Evolutionary conservation across 2,329 filamentous ascomycete species (phyloP), one percentile per base, ranked within the genome.

Genomic region (Paecilomyces sp.): DNA sequence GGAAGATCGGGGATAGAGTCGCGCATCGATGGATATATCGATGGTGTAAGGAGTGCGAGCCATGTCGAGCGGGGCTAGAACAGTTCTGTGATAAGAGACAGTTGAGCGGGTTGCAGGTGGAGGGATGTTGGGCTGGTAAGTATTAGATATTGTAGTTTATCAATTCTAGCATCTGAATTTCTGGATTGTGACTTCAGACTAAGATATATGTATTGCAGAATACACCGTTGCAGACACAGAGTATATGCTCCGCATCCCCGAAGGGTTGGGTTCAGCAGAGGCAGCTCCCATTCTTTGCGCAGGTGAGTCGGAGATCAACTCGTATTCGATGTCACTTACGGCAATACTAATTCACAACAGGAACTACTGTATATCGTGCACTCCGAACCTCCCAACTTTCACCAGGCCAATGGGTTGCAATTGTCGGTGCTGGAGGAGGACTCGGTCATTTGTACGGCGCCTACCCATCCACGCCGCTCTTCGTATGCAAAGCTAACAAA

Each of bases 391-490:
- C 78, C 0, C 75, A 69, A 2, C 66, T 83, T 28, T 64, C 62
- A 25, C 55, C 64, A 18, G 70, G 71, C 4, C 65, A 71, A 56
- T 67, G 64, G 58, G 57, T 73, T 25, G 70, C 62, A 2, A 61
- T 74, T 15, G 58, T 70, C 5, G 72, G 72, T 1, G 67, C 70
- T 1, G 72, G 71, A 31, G 71, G 72, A n/a, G 70, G 69, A 11
- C 62, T 73, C 25, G 69, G 70, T 8, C 68, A 70, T 62, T 56
- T 73, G 53, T 58, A 54, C 54, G 2, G 24, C 25, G 25, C 9
- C 2, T 15, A 4, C 55, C 22, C 13, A 28, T 28, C 6, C 25
- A 28, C 25, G 25, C 33, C n/a, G 25, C 6, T 36, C 22, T 9
- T 15, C 8, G 28, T 25, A 41, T 12, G 51, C 22, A 13, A 28